phyloP scores from a whole-genome alignment of 331 rosid genomes.

The Stylosanthes scabra region DNA sequence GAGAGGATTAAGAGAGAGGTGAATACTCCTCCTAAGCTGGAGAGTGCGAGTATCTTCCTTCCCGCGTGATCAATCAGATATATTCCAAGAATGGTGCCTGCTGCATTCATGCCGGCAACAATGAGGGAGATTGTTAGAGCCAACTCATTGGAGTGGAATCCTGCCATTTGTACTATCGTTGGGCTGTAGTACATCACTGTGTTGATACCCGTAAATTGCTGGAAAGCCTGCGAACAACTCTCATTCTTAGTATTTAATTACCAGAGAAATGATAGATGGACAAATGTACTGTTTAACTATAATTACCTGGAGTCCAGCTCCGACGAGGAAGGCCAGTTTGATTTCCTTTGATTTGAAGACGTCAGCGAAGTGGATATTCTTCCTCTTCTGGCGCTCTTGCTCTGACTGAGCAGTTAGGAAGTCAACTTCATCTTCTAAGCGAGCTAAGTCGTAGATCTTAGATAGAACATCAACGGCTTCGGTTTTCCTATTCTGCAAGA shows the following conservation, averaged over 20 bases:
- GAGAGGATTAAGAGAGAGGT: conserved; percentile 61
- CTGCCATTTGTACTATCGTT: conserved; percentile 74
- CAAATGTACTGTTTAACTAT: too few species aligned
- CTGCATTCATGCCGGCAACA: conserved; percentile 49
- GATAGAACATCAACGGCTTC: conserved; percentile 76
- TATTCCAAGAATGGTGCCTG: conserved; percentile 78
- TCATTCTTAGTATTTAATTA: too few species aligned
- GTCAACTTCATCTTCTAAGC: conserved; percentile 82
- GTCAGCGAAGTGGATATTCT: conserved; percentile 45
- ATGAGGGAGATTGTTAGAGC: conserved; percentile 66
- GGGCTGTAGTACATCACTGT: conserved; percentile 98
- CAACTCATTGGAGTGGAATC: conserved; percentile 67
- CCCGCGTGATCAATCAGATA: conserved; percentile 76
- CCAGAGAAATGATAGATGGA: too few species aligned
- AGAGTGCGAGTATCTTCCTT: conserved; percentile 64
- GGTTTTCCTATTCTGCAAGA: conserved; percentile 55
- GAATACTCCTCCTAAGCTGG: conserved; percentile 70
- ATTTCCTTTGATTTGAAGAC: conserved; percentile 78
- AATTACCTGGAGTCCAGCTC: conserved; percentile 85
- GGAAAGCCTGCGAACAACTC: conserved; percentile 64
- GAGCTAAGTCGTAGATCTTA: conserved; percentile 67
- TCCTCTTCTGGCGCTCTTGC: conserved; percentile 59
- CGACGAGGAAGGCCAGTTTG: conserved; percentile 77
- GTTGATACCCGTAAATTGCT: conserved; percentile 86
- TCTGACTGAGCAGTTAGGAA: conserved; percentile 67